Evolutionary conservation across 2,329 filamentous ascomycete species (phyloP), one percentile per base, ranked within the genome.

Genomic region (Exophiala oligosperma): DNA sequence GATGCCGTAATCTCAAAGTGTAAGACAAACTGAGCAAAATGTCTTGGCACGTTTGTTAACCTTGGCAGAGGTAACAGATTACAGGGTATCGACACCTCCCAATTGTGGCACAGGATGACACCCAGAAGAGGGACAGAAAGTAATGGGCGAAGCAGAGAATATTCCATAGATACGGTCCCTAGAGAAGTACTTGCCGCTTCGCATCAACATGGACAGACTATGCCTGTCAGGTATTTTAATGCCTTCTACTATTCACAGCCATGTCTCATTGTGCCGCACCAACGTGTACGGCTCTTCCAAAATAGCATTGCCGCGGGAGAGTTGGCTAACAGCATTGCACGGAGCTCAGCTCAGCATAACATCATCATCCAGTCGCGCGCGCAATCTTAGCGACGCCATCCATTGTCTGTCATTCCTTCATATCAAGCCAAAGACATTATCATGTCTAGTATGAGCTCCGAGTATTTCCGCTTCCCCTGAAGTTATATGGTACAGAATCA

Each of bases 401-500:
- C 47, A 24, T 56, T 37, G 37, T 46, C 21, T 43, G 46, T 52
- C 54, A 32, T 56, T 43, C 40, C 28, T 47, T 47, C 48, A n/a
- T 56, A 21, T 23, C 43, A 53, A 28, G 37, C 35, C 49, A 35
- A 44, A 47, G 49, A 48, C 49, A 43, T 57, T 46, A 49, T 6
- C 32, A 35, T 47, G 37, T 38, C 52, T 46, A 6, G 24, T 12
- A 48, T 32, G 26, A 24, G 26, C 46, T 23, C n/a, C 23, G 28
- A 32, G 26, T 28, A 48, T 9, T 35, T 5, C 4, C 23, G 28
- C 26, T 28, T 23, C 23, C 32, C 21, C 51, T 38, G 26, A 35
- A 35, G 26, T 57, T 37, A 46, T 54, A 60, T 59, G 52, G 57
- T 58, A 63, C 57, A 63, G 23, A 56, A 52, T 43, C 44, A 24